A percentile compares a stretch with the other conserved stretches of the same genome.
phyloP scores from a whole-genome alignment of 257 asterid species.

The Fraxinus pennsylvanica region DNA sequence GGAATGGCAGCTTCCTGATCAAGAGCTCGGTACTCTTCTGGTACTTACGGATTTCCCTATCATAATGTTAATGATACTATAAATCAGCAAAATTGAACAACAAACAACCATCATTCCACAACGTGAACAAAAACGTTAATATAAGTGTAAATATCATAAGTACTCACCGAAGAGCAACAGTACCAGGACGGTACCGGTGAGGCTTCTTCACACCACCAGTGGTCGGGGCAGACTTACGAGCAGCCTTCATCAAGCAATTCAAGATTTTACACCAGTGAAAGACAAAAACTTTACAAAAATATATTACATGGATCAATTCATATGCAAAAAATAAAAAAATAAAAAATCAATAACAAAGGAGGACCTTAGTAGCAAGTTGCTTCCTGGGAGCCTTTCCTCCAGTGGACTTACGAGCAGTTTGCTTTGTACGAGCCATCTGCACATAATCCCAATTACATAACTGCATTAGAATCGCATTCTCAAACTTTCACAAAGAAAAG shows the following conservation, averaged over 20 bases:
- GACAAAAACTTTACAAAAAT: neutral
- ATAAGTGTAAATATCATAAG: neutral
- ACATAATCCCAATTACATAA: neutral
- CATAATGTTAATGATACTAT: neutral
- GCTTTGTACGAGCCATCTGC: slow-evolving; percentile 66
- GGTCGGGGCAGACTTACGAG: slow-evolving; percentile 66
- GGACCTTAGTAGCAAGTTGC: slow-evolving; percentile 61
- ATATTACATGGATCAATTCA: neutral
- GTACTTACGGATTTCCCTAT: slow-evolving; percentile 55
- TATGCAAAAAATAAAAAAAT: too few species aligned
- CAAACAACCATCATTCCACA: neutral
- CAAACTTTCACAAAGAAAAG: too few species aligned
- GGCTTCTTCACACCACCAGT: slow-evolving; percentile 70
- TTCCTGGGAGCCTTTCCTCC: slow-evolving; percentile 72
- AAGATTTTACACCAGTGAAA: neutral
- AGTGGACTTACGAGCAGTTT: slow-evolving; percentile 64
- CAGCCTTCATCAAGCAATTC: slow-evolving; percentile 36
- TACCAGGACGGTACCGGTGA: slow-evolving; percentile 61
- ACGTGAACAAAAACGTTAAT: neutral
- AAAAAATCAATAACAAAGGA: neutral
- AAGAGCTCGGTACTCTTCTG: slow-evolving; percentile 64
- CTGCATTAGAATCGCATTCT: neutral
- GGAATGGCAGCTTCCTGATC: slow-evolving; percentile 66
- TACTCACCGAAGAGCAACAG: slow-evolving; percentile 61
- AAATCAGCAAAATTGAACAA: neutral